Evolutionary conservation across 257 asterid species (phyloP).

Genomic region (Gentiana straminea): DNA sequence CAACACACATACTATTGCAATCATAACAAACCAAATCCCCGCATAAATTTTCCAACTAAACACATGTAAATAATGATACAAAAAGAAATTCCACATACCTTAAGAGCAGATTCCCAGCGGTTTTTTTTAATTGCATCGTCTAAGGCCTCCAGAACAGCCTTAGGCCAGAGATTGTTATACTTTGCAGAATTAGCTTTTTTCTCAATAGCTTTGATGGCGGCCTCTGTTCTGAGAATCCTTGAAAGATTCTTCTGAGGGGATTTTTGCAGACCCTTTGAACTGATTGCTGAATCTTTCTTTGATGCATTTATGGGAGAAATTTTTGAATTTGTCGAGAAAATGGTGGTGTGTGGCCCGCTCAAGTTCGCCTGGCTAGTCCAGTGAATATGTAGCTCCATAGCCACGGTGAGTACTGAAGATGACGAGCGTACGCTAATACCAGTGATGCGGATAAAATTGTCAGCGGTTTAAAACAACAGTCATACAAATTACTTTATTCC

Average conservation of each 20-base stretch:
- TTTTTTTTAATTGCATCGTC: conserved; percentile 50
- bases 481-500: not conserved
- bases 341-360: conserved; percentile 10
- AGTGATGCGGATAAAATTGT: too few relatives aligned
- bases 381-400: conserved; percentile 46
- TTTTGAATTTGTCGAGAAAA: conserved; percentile 1
- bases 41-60: too few relatives aligned
- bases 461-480: not conserved
- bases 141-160: conserved; percentile 74
- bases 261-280: conserved; percentile 32
- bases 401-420: not conserved
- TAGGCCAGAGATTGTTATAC: conserved; percentile 70
- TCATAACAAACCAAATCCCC: too few relatives aligned
- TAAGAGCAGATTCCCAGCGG: conserved; percentile 82
- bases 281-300: conserved; percentile 21
- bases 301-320: conserved; percentile 8
- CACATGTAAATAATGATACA: not conserved
- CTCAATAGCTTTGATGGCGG: conserved; percentile 57
- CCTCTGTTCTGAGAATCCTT: conserved; percentile 56
- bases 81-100: conserved; percentile 33
- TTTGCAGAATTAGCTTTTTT: conserved; percentile 64
- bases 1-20: too few relatives aligned
- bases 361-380: conserved; percentile 19
- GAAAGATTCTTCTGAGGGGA: conserved; percentile 55
- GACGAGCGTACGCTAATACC: not conserved